Evolutionary conservation across 2,329 filamentous ascomycete species (phyloP).

Genomic region (Elsinoe batatas): DNA sequence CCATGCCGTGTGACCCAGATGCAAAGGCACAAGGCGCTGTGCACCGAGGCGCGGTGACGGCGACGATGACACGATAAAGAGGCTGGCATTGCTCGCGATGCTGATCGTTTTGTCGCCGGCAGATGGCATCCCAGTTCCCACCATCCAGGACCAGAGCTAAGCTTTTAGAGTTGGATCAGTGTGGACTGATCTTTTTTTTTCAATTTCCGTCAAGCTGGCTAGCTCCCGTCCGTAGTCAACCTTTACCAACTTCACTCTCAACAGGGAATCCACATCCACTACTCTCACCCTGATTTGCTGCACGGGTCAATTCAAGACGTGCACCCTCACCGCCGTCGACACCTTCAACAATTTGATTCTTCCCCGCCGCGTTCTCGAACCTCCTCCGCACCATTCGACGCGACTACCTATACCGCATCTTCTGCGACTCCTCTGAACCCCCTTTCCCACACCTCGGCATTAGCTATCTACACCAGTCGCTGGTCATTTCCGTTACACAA

Average conservation of each 20-base stretch:
- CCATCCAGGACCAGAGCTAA: background rate
- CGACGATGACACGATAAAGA: background rate
- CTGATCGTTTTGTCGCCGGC: background rate
- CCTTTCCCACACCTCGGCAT: too few relatives aligned
- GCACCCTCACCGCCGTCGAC: constrained; percentile 1
- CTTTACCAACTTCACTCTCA: background rate
- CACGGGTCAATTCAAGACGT: background rate
- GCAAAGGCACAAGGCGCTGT: background rate
- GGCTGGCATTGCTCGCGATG: background rate
- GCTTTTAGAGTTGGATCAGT: background rate
- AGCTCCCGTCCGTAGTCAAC: background rate
- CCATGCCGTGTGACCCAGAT: background rate
- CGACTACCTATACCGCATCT: background rate
- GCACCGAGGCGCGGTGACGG: background rate
- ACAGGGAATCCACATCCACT: background rate
- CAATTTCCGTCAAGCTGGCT: constrained; percentile 2
- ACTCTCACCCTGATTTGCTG: background rate
- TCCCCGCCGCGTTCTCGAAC: background rate
- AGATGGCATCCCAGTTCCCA: background rate
- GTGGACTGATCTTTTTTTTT: constrained; percentile 6
- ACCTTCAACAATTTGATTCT: background rate
- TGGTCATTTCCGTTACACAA: too few relatives aligned
- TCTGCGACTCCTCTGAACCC: too few relatives aligned
- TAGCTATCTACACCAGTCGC: too few relatives aligned
- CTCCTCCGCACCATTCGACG: background rate